Base-by-base conservation (phyloP, 2,329 filamentous ascomycete species). In the Davidsoniella eucalypti region DNA sequence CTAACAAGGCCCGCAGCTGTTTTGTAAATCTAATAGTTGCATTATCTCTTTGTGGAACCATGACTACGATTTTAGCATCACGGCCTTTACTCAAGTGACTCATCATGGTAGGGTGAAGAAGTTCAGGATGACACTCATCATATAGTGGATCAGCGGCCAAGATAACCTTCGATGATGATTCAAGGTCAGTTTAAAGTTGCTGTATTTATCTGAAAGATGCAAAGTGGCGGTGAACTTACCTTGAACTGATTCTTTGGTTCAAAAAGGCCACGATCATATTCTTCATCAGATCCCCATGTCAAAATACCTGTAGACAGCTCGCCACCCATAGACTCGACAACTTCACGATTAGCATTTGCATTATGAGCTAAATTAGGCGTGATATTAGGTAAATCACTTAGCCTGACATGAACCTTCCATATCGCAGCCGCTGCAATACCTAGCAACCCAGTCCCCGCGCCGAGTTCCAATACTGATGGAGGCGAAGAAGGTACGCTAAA, bases 61-160 rank as follows among this genome's bases (percentile, higher is more conserved):
- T 90, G 42, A 92, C 68, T 9, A 95, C 70, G 1, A 82, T 82
- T 36, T 83, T 73, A 2, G 85, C 76, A 25, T 73, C 66, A 0
- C 62, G 51, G 2, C 68, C 69, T 12, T 68, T 64, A 7, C 71
- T 72, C 9, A 95, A 69, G 65, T 87, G 86, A 38, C 72, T 66
- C 8, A 70, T 65, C 42, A 96, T 79, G 12, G 84, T 80, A 12
- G 78, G 69, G 0, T 80, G 78, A 18, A 96, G 72, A 58, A 92
- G 75, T 2, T 63, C 65, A 0, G 90, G 87, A 60, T 96, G 92
- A 3, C 84, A 74, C 45, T 87, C 74, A 43, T 88, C 87, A 64
- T 96, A 96, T 17, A 98, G 68, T 0, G 86, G 76, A 63, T 98
- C 92, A 2, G 90, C 87, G 2, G 79, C 86, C 2, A 98, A 71